Evolutionary conservation across 768 basidiomycete genomes (phyloP).

Genomic region (Tulasnella sp.): DNA sequence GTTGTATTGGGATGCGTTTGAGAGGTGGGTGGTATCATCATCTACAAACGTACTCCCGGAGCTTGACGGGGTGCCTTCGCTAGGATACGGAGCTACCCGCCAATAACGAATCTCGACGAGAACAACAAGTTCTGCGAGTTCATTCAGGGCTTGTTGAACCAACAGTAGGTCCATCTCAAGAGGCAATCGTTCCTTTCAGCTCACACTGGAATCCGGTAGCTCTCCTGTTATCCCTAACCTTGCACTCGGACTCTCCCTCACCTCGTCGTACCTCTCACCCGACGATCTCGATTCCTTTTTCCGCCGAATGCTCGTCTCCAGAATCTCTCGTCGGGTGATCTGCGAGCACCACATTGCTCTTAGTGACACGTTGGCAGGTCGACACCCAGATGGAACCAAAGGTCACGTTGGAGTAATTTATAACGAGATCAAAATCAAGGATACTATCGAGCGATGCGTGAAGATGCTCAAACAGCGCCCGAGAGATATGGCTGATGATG

Average conservation of each 20-base stretch:
- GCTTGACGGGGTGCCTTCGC: slow-evolving; percentile 24
- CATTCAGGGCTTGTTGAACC: slow-evolving; percentile 57
- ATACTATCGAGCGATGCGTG: slow-evolving; percentile 67
- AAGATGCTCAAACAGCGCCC: slow-evolving; percentile 52
- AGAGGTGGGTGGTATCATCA: slow-evolving; percentile 59
- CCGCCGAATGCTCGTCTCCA: slow-evolving; percentile 85
- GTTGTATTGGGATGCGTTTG: slow-evolving; percentile 86
- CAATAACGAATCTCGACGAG: slow-evolving; percentile 65
- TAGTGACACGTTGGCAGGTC: slow-evolving; percentile 51
- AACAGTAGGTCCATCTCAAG: slow-evolving; percentile 53
- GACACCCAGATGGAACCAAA: slow-evolving; percentile 42
- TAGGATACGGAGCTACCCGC: slow-evolving; percentile 71
- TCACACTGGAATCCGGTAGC: slow-evolving; percentile 36
- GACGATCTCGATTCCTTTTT: slow-evolving; percentile 82
- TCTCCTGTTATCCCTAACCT: slow-evolving; percentile 75
- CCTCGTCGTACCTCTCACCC: slow-evolving; percentile 71
- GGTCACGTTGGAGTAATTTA: slow-evolving; percentile 76
- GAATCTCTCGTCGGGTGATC: slow-evolving; percentile 84
- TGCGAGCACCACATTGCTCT: slow-evolving; percentile 86
- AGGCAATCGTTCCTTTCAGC: slow-evolving; percentile 16
- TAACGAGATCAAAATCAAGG: slow-evolving; percentile 65
- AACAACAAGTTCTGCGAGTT: slow-evolving; percentile 79
- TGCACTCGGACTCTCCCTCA: slow-evolving; percentile 77
- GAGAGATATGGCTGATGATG: slow-evolving; percentile 45
- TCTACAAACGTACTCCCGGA: background rate